Evolutionary conservation across 345 rosid genomes (phyloP), one percentile per base, ranked within the genome.

Genomic region (Mercurialis annua): DNA sequence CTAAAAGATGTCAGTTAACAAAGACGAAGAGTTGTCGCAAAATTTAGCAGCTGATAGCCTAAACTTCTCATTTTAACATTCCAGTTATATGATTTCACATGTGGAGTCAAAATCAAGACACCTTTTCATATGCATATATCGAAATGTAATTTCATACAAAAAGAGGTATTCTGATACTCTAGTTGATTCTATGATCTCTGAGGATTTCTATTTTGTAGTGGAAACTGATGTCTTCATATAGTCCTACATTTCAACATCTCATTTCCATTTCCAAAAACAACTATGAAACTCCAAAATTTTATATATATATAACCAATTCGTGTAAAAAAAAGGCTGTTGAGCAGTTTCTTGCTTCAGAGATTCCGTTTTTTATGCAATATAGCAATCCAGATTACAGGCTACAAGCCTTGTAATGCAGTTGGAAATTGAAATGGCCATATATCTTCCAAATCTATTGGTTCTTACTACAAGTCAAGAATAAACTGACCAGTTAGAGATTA

Each of bases 1-100:
- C 0, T 58, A 57, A 21, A 76, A 60, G 30, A 64, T 14, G 49
- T 60, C 62, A 79, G 65, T 43, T 71, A 48, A 60, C 18, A 63
- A 24, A 49, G 34, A 44, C 16, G 23, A 1, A 34, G 1, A 4
- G 20, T 10, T 33, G 16, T 31, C 56, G 65, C 24, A 5, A 29
- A 29, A 49, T 4, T 53, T 70, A 40, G 33, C n/a, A 36, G 40
- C 53, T 59, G 24, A 10, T 17, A 42, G 53, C 16, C 17, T 20
- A 15, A 10, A 21, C 26, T 64, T 49, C 0, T 54, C 50, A 34
- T 17, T 58, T 34, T 8, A 15, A 0, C 38, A 33, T 29, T 10
- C 20, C 21, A 0, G 8, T 18, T 47, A 47, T 33, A 29, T 47
- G 67, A 21, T 18, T 33, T 20, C 5, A 21, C 36, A 14, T n/a